phyloP scores from a whole-genome alignment of 139 green algal species.

The Ettlia oleoabundans region DNA sequence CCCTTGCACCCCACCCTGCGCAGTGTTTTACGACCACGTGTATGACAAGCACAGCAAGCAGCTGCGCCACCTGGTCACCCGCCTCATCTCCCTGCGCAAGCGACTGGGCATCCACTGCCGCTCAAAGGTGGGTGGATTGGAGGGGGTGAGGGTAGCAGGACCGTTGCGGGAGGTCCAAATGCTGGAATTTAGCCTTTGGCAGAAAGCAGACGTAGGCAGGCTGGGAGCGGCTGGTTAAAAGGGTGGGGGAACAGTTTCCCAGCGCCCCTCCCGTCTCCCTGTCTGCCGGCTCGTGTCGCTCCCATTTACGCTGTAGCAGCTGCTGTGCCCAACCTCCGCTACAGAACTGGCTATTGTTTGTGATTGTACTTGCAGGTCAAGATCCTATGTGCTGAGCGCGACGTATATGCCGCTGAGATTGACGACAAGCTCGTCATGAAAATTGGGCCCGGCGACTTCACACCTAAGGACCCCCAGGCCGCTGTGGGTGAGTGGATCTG shows the following conservation, averaged over 20 bases:
- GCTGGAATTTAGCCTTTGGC: too few relatives aligned
- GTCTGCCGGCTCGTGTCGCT: too few relatives aligned
- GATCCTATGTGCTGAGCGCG: slow-evolving; percentile 63
- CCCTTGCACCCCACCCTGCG: slow-evolving; percentile 2
- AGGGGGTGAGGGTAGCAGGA: too few relatives aligned
- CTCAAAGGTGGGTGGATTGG: slow-evolving; percentile 33
- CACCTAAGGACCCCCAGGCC: slow-evolving; percentile 50
- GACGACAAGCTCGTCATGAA: slow-evolving; percentile 80
- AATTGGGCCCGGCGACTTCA: slow-evolving; percentile 57
- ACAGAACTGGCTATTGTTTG: too few relatives aligned
- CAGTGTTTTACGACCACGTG: slow-evolving; percentile 85
- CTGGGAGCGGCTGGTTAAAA: too few relatives aligned
- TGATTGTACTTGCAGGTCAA: slow-evolving; percentile 42
- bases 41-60: slow-evolving; percentile 61
- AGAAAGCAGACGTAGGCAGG: too few relatives aligned
- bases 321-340: too few relatives aligned
- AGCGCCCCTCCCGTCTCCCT: too few relatives aligned
- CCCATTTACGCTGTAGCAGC: too few relatives aligned
- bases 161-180: too few relatives aligned
- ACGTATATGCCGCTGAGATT: slow-evolving; percentile 85
- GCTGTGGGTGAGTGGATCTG: background rate
- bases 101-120: slow-evolving; percentile 70
- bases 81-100: slow-evolving; percentile 53
- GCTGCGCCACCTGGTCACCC: slow-evolving; percentile 57
- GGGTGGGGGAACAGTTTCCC: too few relatives aligned